Conservation (phyloP, 306 rosid genomes). For the Lablab purpureus region DNA sequence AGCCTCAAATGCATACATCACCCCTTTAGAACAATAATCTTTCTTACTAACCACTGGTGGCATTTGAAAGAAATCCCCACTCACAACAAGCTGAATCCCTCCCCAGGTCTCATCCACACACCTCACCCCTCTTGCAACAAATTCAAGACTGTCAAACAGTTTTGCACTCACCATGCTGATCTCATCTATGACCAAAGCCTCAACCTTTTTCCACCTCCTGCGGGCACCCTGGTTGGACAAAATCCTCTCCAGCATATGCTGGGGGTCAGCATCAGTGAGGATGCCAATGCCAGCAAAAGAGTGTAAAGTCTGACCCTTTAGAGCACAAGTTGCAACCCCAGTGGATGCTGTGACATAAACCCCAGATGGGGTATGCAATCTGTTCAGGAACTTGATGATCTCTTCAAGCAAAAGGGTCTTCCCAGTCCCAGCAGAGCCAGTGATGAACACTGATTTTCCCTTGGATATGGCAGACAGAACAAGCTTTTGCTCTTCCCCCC, state of each 20-base stretch:
- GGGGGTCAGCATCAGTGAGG: slow-evolving; percentile 11
- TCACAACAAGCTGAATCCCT: slow-evolving; percentile 52
- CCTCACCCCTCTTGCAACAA: slow-evolving; percentile 47
- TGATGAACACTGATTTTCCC: slow-evolving; percentile 56
- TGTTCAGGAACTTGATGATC: slow-evolving; percentile 35
- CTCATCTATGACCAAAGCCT: slow-evolving; percentile 62
- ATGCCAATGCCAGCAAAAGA: slow-evolving; percentile 52
- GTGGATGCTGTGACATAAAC: slow-evolving; percentile 55
- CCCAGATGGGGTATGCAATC: slow-evolving; percentile 31
- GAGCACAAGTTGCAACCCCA: slow-evolving; percentile 58
- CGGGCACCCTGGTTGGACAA: slow-evolving; percentile 21
- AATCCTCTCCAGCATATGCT: slow-evolving; percentile 27
- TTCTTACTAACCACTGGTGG: slow-evolving; percentile 40
- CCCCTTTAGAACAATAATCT: background rate
- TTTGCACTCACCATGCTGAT: slow-evolving; percentile 58
- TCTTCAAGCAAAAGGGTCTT: slow-evolving; percentile 55
- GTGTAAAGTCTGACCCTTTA: slow-evolving; percentile 57
- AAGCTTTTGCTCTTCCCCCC: slow-evolving; percentile 54
- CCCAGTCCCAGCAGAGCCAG: slow-evolving; percentile 64
- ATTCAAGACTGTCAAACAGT: slow-evolving; percentile 51
- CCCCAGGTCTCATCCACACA: slow-evolving; percentile 47
- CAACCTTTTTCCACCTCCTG: slow-evolving; percentile 51
- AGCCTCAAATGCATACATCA: slow-evolving; percentile 59
- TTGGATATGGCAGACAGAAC: slow-evolving; percentile 37
- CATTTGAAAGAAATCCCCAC: slow-evolving; percentile 69